Evolutionary conservation across 139 green algal genomes (phyloP), one percentile per base, ranked within the genome.

Genomic region (Diplosphaera chodatii): DNA sequence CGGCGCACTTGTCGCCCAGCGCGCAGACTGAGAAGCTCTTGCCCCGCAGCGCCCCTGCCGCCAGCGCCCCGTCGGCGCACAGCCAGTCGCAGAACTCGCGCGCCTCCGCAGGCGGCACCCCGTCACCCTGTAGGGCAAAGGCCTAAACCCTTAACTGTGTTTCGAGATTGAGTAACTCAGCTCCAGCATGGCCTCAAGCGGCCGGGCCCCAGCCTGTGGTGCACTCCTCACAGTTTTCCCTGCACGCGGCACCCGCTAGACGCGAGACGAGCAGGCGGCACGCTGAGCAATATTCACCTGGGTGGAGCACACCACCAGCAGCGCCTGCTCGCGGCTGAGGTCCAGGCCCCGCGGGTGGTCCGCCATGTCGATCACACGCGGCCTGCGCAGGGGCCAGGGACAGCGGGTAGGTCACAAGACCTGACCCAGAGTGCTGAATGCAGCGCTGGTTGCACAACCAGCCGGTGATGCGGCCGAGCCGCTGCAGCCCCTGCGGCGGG

Each of bases 61-160:
- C 48, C 16, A 59, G 48, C 48, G 48, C 76, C 30, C 56, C 73
- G 22, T 73, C 75, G 33, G 77, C 75, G 16, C 37, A 48, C 37
- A 97, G 82, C 91, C 91, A 96, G 20, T 92, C 89, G 68, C 88
- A 94, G 62, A 97, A 96, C 0, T 85, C 80, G 0, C 91, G 80
- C 1, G 91, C 87, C 74, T 97, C 91, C 1, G 80, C 87, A 3
- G 91, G 91, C 0, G 91, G 84, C 68, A 97, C 90, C 18, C 91
- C 91, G 63, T 97, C 91, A 55, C 91, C 91, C 87, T 92, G 76
- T 37, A n/a, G n/a, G n/a, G n/a, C n/a, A n/a, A n/a, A n/a, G n/a
- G n/a, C n/a, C n/a, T n/a, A n/a, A n/a, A n/a, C n/a, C n/a, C n/a
- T n/a, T n/a, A n/a, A n/a, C n/a, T n/a, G n/a, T n/a, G n/a, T n/a